Evolutionary conservation across 2,329 filamentous ascomycete genomes (phyloP), one percentile per base, ranked within the genome.

Genomic region (Didymella glomerata): DNA sequence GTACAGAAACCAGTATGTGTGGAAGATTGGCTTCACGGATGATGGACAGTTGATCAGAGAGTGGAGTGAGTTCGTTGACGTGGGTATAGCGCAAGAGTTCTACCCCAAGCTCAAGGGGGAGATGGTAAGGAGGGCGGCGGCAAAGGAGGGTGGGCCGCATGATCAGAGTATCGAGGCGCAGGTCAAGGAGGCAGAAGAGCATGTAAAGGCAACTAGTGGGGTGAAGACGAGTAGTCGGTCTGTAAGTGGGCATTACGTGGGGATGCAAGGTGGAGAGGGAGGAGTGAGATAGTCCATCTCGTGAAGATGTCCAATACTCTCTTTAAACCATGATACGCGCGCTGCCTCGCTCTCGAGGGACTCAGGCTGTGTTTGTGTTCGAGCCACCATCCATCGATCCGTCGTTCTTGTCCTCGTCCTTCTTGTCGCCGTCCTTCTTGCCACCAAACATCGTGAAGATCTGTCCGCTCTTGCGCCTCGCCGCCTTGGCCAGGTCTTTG

Each of bases 41-140:
- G 49, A 38, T 11, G 67, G 64, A 1, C 56, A 49, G 52, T 53
- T 47, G 46, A 54, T 69, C n/a, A 49, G 25, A 3, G 64, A 63
- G 40, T 72, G 67, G 57, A 63, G 60, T 38, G 72, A 75, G 53
- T 74, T 63, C 63, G 69, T 70, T 28, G 71, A 75, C 62, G 68
- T 68, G 2, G 64, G 68, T 4, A 67, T 75, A 57, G 62, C 54
- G 22, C 67, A 65, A 46, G 69, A 75, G 28, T 75, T 73, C 48
- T 68, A 62, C 55, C 74, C 73, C 10, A 64, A 63, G 56, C 58
- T 75, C 50, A 65, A 41, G 57, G 65, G 40, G 10, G 64, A 67
- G 58, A 57, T 67, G 56, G 45, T 49, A 42, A 59, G 46, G 51
- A 38, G 53, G 27, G 42, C 50, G 20, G 38, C 30, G 51, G 14